Percentiles rank a stretch among this genome's conserved stretches.
phyloP scores from a whole-genome alignment of 306 rosid species.

The Adenanthera pavonina region DNA sequence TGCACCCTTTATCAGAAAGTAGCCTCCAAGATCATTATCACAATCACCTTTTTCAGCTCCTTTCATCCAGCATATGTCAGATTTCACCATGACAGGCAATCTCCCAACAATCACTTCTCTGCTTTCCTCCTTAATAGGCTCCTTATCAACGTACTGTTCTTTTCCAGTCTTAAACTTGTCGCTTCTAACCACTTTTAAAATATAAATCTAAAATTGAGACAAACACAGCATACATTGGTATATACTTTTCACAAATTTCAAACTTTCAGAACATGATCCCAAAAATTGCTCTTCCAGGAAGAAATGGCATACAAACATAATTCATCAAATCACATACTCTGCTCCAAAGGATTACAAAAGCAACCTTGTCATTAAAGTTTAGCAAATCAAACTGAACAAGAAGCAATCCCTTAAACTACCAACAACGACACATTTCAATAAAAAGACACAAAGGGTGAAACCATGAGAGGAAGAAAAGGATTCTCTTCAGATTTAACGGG shows the following conservation, averaged over 20 bases:
- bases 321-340: not conserved
- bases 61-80: slow-evolving; percentile 90
- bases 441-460: not conserved
- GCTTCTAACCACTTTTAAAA: slow-evolving; percentile 57
- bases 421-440: not conserved
- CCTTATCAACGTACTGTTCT: slow-evolving; percentile 59
- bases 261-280: not conserved
- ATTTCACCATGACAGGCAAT: slow-evolving; percentile 92
- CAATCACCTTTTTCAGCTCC: slow-evolving; percentile 74
- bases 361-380: not conserved
- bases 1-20: slow-evolving; percentile 89
- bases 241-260: not conserved
- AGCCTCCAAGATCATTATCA: slow-evolving; percentile 93
- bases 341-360: not conserved
- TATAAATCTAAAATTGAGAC: slow-evolving; percentile 63
- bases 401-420: not conserved
- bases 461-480: not conserved
- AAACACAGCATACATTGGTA: slow-evolving; percentile 23
- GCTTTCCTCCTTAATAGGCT: slow-evolving; percentile 38
- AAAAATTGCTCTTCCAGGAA: not conserved
- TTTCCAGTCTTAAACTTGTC: slow-evolving; percentile 91
- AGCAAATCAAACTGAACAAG: not conserved
- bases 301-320: slow-evolving; percentile 3
- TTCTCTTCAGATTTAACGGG: not conserved
- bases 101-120: slow-evolving; percentile 77